phyloP scores from a whole-genome alignment of 2,329 filamentous ascomycete genomes.

The Fusarium incarnatum region DNA sequence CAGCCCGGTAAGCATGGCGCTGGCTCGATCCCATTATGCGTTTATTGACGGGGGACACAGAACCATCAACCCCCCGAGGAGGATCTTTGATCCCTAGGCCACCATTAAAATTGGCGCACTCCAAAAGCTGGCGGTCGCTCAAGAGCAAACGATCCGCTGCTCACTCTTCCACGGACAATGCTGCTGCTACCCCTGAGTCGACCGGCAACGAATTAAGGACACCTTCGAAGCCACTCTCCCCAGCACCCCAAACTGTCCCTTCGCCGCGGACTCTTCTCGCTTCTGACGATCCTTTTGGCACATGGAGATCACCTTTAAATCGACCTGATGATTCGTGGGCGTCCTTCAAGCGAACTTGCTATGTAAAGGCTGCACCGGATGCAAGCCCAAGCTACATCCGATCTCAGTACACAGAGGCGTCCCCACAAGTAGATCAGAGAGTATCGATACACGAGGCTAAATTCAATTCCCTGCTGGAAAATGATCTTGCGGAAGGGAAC shows the following conservation, averaged over 20 bases:
- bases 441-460: background rate
- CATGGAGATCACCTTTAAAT: conserved; percentile 22
- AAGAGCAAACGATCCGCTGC: conserved; percentile 3
- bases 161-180: background rate
- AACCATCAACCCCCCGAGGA: background rate
- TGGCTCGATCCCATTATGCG: background rate
- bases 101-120: conserved; percentile 17
- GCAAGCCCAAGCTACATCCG: conserved; percentile 33
- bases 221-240: background rate
- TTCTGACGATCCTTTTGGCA: conserved; percentile 22
- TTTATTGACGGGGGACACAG: background rate
- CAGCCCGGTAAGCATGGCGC: conserved; percentile 5
- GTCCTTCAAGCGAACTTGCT: conserved; percentile 23
- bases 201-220: background rate
- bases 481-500: background rate
- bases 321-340: conserved; percentile 30
- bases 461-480: background rate
- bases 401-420: conserved; percentile 28
- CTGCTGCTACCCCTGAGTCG: background rate
- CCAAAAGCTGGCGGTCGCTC: conserved; percentile 29
- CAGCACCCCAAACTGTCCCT: background rate
- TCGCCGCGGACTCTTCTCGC: conserved; percentile 9
- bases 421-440: background rate
- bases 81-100: background rate
- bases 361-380: conserved; percentile 7